Base-by-base conservation (phyloP, 306 rosid species). In the Rosa chinensis region DNA sequence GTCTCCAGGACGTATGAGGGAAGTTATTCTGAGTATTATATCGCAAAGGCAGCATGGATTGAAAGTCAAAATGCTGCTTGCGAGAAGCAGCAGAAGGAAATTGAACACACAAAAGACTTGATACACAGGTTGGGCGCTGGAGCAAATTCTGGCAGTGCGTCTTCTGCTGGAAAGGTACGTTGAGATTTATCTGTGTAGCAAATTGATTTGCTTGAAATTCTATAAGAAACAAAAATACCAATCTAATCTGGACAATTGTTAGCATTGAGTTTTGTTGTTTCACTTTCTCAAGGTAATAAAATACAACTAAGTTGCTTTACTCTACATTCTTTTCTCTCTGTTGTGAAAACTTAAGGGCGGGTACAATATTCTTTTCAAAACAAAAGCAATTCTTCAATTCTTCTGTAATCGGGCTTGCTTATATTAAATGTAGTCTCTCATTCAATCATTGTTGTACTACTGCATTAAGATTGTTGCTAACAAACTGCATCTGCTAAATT, bases 51-150 rank as follows among this genome's bases (percentile, higher is more conserved):
- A 53, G 87, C 88, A 48, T 92, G 99, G 99, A 87, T 89, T 76
- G 99, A 92, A 85, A 73, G 93, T 74, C 98, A 95, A 83, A 77
- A 88, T 84, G 93, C 97, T 79, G 96, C 99, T 66, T 95, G 97
- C 97, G 98, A 90, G 87, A 95, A 95, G 92, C 98, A 95, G 90
- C 98, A 95, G 88, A 95, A 92, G 84, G 97, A 95, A 86, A 95
- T 95, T 82, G 99, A 90, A 47, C 95, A 90, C 0, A 91, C 97
- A 10, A 90, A 80, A 87, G 98, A 91, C 80, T 88, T 95, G 58
- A 92, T 95, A 66, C 87, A 49, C 61, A 88, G 98, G 83, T 83
- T 95, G 87, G 94, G 99, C 8, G 99, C 99, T 68, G 99, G 99
- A 73, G 97, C 90, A 28, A 28, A 28, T 28, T 28, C 32, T 28